phyloP scores from a whole-genome alignment of 2,329 filamentous ascomycete species.

The Cyphellophora attinorum region DNA sequence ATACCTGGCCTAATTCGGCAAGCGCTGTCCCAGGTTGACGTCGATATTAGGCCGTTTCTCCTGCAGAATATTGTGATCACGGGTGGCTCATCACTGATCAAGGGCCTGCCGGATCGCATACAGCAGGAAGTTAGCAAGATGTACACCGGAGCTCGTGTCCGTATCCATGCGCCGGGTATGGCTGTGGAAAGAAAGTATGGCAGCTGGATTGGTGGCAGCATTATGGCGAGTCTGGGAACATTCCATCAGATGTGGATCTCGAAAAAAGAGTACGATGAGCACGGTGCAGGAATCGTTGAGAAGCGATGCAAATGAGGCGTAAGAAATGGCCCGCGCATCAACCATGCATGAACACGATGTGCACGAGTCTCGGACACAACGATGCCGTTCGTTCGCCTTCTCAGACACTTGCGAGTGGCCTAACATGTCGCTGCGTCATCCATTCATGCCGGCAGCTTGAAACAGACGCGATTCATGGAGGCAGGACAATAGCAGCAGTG shows the following conservation, averaged over 20 bases:
- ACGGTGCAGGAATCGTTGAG: constrained; percentile 81
- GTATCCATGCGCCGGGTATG: constrained; percentile 77
- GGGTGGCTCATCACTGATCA: constrained; percentile 75
- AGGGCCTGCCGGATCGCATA: constrained; percentile 84
- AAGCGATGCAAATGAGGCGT: constrained; percentile 78
- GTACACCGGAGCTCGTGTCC: constrained; percentile 78
- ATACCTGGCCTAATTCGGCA: constrained; percentile 74
- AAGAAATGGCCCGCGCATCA: not conserved
- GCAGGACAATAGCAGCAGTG: too few species aligned
- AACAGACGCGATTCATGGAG: too few species aligned
- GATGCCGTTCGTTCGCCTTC: too few species aligned
- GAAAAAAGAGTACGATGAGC: constrained; percentile 95
- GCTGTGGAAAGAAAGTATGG: constrained; percentile 85
- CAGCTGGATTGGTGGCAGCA: constrained; percentile 93
- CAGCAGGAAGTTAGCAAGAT: constrained; percentile 72
- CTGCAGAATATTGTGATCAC: constrained; percentile 89
- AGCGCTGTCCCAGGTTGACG: constrained; percentile 70
- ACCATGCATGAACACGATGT: too few species aligned
- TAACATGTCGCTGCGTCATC: too few species aligned
- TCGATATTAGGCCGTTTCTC: constrained; percentile 74
- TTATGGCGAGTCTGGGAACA: constrained; percentile 85
- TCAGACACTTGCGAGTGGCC: too few species aligned
- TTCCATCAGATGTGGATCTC: constrained; percentile 99
- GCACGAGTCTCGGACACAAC: too few species aligned
- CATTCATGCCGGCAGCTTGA: too few species aligned